These are phyloP conservation scores for Cutaneotrichosporon cutaneum DNA, from an alignment of 1,284 basidiomycete species.

Conservation along the genomic window DNA sequence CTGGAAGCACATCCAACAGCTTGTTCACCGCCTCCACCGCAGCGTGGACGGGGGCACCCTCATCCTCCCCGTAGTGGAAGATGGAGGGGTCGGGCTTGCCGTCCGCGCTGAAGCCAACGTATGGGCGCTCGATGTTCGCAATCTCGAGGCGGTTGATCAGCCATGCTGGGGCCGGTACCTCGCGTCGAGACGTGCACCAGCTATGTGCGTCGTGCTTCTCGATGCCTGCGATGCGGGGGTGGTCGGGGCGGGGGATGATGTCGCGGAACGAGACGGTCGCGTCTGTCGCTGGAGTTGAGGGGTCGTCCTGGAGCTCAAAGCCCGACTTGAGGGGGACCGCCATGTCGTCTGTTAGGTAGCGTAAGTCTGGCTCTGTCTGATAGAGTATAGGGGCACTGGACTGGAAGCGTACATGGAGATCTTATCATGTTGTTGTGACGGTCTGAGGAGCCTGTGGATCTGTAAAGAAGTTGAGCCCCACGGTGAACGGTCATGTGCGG, in stretches of 20 bases:
- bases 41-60: slow-evolving; percentile 42
- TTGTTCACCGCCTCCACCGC: slow-evolving; percentile 34
- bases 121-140: slow-evolving; percentile 39
- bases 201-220: slow-evolving; percentile 29
- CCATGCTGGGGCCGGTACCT: slow-evolving; percentile 43
- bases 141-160: slow-evolving; percentile 41
- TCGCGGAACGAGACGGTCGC: slow-evolving; percentile 45
- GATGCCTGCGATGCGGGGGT: slow-evolving; percentile 45
- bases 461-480: too few relatives aligned
- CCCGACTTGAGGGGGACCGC: slow-evolving; percentile 28
- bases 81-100: slow-evolving; percentile 36
- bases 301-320: slow-evolving; percentile 38
- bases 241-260: slow-evolving; percentile 39
- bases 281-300: slow-evolving; percentile 35
- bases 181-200: slow-evolving; percentile 40
- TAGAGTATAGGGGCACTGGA: neutral
- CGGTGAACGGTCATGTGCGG: too few relatives aligned
- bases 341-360: neutral
- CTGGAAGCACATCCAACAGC: slow-evolving; percentile 27
- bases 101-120: slow-evolving; percentile 40
- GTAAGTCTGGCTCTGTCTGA: neutral
- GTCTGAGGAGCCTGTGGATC: too few relatives aligned
- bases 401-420: neutral
- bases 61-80: slow-evolving; percentile 37
- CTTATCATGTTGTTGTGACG: neutral